Evolutionary conservation across 2,329 filamentous ascomycete genomes (phyloP).

Genomic region (Sarocladium strictum): DNA sequence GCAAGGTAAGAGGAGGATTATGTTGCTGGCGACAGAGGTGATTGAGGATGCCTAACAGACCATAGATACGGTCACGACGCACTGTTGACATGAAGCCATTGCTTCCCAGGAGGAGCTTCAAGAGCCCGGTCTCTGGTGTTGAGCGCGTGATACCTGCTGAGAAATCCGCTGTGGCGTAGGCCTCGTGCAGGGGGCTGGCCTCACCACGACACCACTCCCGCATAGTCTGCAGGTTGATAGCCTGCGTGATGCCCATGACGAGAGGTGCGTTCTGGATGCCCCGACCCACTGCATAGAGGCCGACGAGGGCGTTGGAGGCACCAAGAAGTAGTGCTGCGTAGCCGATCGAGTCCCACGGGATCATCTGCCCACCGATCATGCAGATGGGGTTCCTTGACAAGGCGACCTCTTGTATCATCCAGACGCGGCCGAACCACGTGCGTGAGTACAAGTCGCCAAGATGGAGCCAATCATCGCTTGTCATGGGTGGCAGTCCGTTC

Average conservation of each 20-base stretch:
- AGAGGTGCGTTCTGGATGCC: constrained; percentile 9
- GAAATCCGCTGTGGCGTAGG: constrained; percentile 12
- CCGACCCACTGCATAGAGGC: constrained; percentile 10
- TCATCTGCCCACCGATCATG: constrained; percentile 15
- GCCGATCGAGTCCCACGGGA: constrained; percentile 16
- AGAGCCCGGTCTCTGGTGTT: constrained; percentile 10
- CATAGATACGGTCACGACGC: constrained; percentile 18
- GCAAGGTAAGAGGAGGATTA: constrained; percentile 11
- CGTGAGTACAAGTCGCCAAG: constrained; percentile 15
- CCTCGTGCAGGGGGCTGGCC: constrained; percentile 10
- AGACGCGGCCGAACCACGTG: constrained; percentile 22
- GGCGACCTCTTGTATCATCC: constrained; percentile 23
- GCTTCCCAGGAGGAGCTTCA: constrained; percentile 15
- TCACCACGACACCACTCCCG: constrained; percentile 16
- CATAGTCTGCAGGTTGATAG: constrained; percentile 15
- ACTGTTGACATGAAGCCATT: constrained; percentile 16
- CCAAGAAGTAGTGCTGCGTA: constrained; percentile 13
- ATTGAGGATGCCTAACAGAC: constrained; percentile 19
- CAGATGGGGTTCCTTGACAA: constrained; percentile 16
- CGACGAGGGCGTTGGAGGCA: constrained; percentile 15
- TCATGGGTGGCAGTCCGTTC: constrained; percentile 16
- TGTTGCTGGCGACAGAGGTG: constrained; percentile 14
- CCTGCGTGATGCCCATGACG: constrained; percentile 13
- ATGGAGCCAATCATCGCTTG: constrained; percentile 13
- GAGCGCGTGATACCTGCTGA: constrained; percentile 13